phyloP scores from a whole-genome alignment of 208 protist genomes.

The Leishmania gerbilli region DNA sequence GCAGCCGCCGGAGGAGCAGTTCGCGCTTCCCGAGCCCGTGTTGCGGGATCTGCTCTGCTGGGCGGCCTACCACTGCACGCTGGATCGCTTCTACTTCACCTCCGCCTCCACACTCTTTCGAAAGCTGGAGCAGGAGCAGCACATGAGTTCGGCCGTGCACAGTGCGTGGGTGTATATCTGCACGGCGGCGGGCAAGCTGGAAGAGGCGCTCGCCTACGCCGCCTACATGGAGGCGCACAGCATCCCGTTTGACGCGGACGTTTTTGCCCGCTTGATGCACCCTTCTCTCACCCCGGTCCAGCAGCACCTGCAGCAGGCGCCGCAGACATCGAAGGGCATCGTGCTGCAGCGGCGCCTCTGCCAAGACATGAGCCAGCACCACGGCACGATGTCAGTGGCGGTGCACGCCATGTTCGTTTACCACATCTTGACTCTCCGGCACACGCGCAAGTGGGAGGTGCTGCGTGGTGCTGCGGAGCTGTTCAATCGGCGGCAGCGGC shows the following conservation, averaged over 20 bases:
- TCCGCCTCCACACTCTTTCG: slow-evolving; percentile 62
- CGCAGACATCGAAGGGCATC: slow-evolving; percentile 56
- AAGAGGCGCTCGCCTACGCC: slow-evolving; percentile 51
- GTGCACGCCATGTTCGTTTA: slow-evolving; percentile 87
- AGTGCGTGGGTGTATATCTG: slow-evolving; percentile 78
- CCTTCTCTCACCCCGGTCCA: slow-evolving; percentile 60
- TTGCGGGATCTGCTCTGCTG: slow-evolving; percentile 63
- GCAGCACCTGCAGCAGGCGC: slow-evolving; percentile 31
- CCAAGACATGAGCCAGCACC: slow-evolving; percentile 33
- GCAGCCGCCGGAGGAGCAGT: slow-evolving; percentile 82
- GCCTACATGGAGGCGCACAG: slow-evolving; percentile 52
- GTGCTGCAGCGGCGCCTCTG: slow-evolving; percentile 76
- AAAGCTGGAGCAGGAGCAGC: slow-evolving; percentile 80
- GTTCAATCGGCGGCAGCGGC: background rate
- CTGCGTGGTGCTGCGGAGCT: slow-evolving; percentile 39
- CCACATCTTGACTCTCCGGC: slow-evolving; percentile 74
- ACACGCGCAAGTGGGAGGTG: slow-evolving; percentile 82
- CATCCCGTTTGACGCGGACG: slow-evolving; percentile 61
- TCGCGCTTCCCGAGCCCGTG: slow-evolving; percentile 50
- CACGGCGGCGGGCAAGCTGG: slow-evolving; percentile 58
- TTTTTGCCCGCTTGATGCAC: slow-evolving; percentile 81
- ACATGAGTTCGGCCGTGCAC: slow-evolving; percentile 46
- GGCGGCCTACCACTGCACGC: slow-evolving; percentile 67
- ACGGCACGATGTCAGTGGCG: slow-evolving; percentile 39
- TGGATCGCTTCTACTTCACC: slow-evolving; percentile 79